phyloP scores from a whole-genome alignment of 352 stramenopile species.

The Pythium myriotylum region DNA sequence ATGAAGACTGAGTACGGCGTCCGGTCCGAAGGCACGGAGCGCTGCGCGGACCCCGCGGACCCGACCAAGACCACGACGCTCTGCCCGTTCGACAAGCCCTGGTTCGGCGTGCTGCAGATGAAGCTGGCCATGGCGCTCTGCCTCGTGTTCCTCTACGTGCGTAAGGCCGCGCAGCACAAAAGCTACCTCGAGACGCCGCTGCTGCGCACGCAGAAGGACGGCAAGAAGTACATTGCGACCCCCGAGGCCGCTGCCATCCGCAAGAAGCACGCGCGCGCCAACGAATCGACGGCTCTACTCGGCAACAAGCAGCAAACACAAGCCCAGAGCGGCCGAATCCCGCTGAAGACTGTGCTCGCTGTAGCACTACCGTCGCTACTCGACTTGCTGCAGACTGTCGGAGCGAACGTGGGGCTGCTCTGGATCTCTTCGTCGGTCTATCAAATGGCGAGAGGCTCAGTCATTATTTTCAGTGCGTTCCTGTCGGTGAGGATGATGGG shows the following conservation, averaged over 20 bases:
- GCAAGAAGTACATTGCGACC: slow-evolving; percentile 60
- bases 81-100: slow-evolving; percentile 86
- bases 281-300: slow-evolving; percentile 42
- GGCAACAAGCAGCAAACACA: slow-evolving; percentile 14
- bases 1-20: slow-evolving; percentile 86
- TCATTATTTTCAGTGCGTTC: slow-evolving; percentile 91
- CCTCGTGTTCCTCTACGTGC: slow-evolving; percentile 74
- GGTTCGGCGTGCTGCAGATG: slow-evolving; percentile 87
- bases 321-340: slow-evolving; percentile 27
- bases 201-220: slow-evolving; percentile 61
- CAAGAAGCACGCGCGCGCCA: slow-evolving; percentile 36
- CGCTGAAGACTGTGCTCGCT: slow-evolving; percentile 53
- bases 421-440: slow-evolving; percentile 90
- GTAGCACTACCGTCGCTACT: slow-evolving; percentile 75
- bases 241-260: slow-evolving; percentile 45
- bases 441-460: slow-evolving; percentile 89
- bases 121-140: slow-evolving; percentile 83
- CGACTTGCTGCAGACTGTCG: slow-evolving; percentile 84
- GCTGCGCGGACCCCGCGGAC: slow-evolving; percentile 48
- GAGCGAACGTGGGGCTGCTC: slow-evolving; percentile 86
- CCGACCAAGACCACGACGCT: slow-evolving; percentile 40
- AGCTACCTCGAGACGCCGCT: slow-evolving; percentile 74
- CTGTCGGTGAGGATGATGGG: slow-evolving; percentile 84
- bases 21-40: slow-evolving; percentile 49
- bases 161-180: slow-evolving; percentile 53